Conservation (phyloP, 176 grass and related monocot genomes). For the Zea luxurians region DNA sequence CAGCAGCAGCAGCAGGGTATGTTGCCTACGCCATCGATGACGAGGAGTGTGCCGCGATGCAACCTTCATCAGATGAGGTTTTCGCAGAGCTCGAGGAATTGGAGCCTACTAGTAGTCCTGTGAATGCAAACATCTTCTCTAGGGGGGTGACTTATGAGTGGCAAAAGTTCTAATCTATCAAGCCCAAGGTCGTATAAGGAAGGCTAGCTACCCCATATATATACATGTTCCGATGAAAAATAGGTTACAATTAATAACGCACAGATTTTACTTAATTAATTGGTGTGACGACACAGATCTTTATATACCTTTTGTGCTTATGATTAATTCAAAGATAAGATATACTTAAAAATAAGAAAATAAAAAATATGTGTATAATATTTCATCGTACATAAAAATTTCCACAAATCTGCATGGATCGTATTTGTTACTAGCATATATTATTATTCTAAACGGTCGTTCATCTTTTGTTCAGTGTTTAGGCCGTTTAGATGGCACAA, state of each 20-base stretch:
- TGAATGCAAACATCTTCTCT: constrained; percentile 35
- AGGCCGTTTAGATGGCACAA: too few relatives aligned
- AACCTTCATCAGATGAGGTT: constrained; percentile 47
- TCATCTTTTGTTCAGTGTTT: too few relatives aligned
- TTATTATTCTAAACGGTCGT: too few relatives aligned
- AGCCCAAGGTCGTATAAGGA: background rate
- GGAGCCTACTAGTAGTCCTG: constrained; percentile 37
- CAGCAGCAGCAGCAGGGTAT: background rate
- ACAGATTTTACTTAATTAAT: constrained; percentile 9
- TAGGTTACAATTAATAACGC: constrained; percentile 21
- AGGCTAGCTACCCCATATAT: background rate
- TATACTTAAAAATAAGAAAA: constrained; percentile 5
- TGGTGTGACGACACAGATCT: constrained; percentile 10
- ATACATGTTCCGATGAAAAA: constrained; percentile 20
- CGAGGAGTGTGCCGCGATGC: background rate
- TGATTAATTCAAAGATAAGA: constrained; percentile 15
- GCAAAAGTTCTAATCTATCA: constrained; percentile 36
- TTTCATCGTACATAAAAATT: background rate
- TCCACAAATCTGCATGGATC: background rate
- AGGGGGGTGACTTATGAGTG: constrained; percentile 41
- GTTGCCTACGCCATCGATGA: background rate
- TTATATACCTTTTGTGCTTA: constrained; percentile 6
- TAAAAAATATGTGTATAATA: background rate
- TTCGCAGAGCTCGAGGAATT: constrained; percentile 52
- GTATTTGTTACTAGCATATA: background rate